A percentile compares a stretch with the other conserved stretches of the same genome.
Conservation (phyloP, 163 green algal species). For the Volvox carteri region DNA sequence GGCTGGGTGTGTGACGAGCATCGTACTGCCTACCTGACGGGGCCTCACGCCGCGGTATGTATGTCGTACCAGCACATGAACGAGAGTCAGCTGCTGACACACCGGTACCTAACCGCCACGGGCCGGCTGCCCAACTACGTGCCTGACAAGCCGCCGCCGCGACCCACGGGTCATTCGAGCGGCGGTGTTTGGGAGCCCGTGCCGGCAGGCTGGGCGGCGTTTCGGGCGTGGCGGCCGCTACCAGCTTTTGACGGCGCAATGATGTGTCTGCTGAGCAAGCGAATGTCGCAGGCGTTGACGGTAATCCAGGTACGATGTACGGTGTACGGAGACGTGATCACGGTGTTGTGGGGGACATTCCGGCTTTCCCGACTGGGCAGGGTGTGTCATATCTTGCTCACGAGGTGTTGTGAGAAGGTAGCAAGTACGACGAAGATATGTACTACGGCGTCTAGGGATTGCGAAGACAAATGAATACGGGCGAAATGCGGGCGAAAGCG, state of each 20-base stretch:
- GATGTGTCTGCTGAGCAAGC: slow-evolving; percentile 47
- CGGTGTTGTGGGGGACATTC: too few species aligned
- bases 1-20: slow-evolving; percentile 38
- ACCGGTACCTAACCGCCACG: slow-evolving; percentile 50
- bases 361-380: too few species aligned
- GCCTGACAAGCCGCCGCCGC: slow-evolving; percentile 6
- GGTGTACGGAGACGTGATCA: too few species aligned
- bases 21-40: slow-evolving; percentile 17
- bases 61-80: slow-evolving; percentile 46
- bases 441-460: too few species aligned
- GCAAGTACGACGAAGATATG: too few species aligned
- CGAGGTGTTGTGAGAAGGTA: too few species aligned
- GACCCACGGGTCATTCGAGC: slow-evolving; percentile 17
- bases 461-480: too few species aligned
- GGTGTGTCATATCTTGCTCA: too few species aligned
- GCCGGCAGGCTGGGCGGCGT: slow-evolving; percentile 35
- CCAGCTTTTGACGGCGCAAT: slow-evolving; percentile 18
- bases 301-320: background rate
- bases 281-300: slow-evolving; percentile 52
- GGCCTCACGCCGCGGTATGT: slow-evolving; percentile 30
- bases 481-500: too few species aligned
- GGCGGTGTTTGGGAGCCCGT: slow-evolving; percentile 18
- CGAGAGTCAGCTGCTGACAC: slow-evolving; percentile 28
- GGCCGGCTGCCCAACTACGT: slow-evolving; percentile 53
- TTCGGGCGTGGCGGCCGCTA: slow-evolving; percentile 45